phyloP scores from a whole-genome alignment of 768 basidiomycete species.

The Suillus alpinus region DNA sequence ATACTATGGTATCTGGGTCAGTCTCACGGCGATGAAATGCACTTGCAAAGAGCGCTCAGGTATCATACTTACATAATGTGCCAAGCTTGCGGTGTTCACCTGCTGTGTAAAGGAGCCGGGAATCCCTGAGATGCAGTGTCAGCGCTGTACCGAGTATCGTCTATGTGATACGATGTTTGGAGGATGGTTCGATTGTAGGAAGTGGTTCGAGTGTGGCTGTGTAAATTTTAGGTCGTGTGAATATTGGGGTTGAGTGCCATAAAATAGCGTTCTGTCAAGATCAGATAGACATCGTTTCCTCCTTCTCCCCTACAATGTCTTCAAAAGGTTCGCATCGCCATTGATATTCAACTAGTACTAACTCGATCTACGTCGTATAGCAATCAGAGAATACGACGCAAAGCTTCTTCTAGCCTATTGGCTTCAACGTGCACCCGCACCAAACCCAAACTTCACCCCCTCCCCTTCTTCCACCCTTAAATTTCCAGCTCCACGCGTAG shows the following conservation, averaged over 20 bases:
- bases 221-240: constrained; percentile 27
- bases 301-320: constrained; percentile 22
- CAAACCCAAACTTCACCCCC: constrained; percentile 58
- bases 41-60: too few species aligned
- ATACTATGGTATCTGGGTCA: too few species aligned
- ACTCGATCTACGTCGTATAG: constrained; percentile 27
- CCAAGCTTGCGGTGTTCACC: too few species aligned
- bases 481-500: constrained; percentile 74
- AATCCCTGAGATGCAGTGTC: too few species aligned
- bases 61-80: too few species aligned
- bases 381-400: constrained; percentile 97
- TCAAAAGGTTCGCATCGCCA: constrained; percentile 23
- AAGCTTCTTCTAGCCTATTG: constrained; percentile 97
- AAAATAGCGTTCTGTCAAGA: background rate
- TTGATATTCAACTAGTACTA: too few species aligned
- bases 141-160: background rate
- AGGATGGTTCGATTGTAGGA: background rate
- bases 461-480: constrained; percentile 39
- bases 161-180: background rate
- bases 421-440: constrained; percentile 86
- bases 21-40: too few species aligned
- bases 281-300: constrained; percentile 1
- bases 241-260: constrained; percentile 21
- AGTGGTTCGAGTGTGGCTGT: constrained; percentile 23
- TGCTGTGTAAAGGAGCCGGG: too few species aligned